These are phyloP conservation scores for Pythium oligandrum DNA, from an alignment of 352 stramenopile species.

Conservation along the genomic window DNA sequence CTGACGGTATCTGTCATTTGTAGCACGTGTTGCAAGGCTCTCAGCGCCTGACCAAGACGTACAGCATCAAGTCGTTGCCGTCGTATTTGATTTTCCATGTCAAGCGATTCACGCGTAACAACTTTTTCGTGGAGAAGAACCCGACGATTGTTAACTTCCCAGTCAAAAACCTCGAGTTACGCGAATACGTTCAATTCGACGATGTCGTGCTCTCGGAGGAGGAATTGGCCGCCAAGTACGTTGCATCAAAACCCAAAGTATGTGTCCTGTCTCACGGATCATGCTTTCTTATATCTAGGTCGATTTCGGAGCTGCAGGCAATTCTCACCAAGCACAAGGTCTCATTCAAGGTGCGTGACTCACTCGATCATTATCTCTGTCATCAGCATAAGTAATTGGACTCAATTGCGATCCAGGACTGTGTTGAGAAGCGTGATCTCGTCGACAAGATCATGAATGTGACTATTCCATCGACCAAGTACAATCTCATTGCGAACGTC, in stretches of 20 bases:
- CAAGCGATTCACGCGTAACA: conserved; percentile 97
- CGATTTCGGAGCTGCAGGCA: conserved; percentile 54
- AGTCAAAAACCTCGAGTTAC: conserved; percentile 98
- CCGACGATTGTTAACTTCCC: conserved; percentile 99
- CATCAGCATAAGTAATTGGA: neutral
- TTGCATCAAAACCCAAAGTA: neutral
- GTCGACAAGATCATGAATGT: conserved; percentile 59
- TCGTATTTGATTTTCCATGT: conserved; percentile 97
- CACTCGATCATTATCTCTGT: neutral
- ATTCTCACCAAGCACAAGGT: conserved; percentile 50
- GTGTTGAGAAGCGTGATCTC: conserved; percentile 76
- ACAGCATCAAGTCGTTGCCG: conserved; percentile 91
- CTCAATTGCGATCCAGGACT: conserved; percentile 32
- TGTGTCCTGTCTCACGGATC: no score
- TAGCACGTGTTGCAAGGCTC: conserved; percentile 74
- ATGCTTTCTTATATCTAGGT: conserved; percentile 20
- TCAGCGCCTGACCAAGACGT: conserved; percentile 88
- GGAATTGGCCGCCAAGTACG: conserved; percentile 35
- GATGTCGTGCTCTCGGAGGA: conserved; percentile 41
- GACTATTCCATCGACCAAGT: conserved; percentile 63
- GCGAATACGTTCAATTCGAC: conserved; percentile 78
- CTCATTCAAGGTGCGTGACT: conserved; percentile 30
- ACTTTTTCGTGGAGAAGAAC: conserved; percentile 99
- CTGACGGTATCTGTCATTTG: neutral
- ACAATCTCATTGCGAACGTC: conserved; percentile 96